Evolutionary conservation across 1,139 yeast genomes (phyloP).

Genomic region (Blastobotrys apis): DNA sequence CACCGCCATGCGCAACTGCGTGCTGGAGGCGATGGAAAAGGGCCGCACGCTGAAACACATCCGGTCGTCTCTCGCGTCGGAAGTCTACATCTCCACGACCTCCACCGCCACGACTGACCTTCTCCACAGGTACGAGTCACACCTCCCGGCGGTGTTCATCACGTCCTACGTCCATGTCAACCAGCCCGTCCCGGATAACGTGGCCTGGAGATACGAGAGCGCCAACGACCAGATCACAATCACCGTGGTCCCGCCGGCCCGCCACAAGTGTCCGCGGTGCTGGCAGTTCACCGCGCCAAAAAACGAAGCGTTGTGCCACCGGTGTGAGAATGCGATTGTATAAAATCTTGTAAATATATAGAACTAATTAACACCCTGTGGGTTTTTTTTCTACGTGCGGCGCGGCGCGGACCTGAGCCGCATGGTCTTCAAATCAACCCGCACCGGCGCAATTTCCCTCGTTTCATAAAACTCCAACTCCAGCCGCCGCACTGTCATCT

Average conservation of each 20-base stretch:
- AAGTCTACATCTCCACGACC: constrained; percentile 40
- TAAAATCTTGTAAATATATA: neutral
- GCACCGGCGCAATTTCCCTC: too few relatives aligned
- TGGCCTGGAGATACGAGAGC: constrained; percentile 34
- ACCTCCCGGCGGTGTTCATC: constrained; percentile 55
- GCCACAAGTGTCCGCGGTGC: constrained; percentile 82
- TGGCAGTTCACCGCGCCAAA: constrained; percentile 68
- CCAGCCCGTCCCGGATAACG: constrained; percentile 22
- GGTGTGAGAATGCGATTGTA: constrained; percentile 52
- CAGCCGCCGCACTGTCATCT: too few relatives aligned
- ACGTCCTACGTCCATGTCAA: constrained; percentile 54
- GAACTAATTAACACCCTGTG: neutral
- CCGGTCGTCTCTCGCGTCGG: constrained; percentile 64
- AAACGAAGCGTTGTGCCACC: constrained; percentile 55
- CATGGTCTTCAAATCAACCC: too few relatives aligned
- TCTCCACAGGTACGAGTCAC: constrained; percentile 24
- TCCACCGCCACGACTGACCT: constrained; percentile 19
- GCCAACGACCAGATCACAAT: constrained; percentile 36
- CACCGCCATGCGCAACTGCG: constrained; percentile 46
- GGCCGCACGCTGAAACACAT: constrained; percentile 48
- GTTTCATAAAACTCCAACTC: too few relatives aligned
- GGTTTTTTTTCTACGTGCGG: neutral
- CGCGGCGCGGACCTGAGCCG: too few relatives aligned
- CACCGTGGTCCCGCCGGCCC: constrained; percentile 43
- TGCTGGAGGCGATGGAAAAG: constrained; percentile 46